Percentiles rank a stretch among this genome's conserved stretches.
phyloP scores from a whole-genome alignment of 2,329 filamentous ascomycete genomes.

The Xylariaceae sp. region DNA sequence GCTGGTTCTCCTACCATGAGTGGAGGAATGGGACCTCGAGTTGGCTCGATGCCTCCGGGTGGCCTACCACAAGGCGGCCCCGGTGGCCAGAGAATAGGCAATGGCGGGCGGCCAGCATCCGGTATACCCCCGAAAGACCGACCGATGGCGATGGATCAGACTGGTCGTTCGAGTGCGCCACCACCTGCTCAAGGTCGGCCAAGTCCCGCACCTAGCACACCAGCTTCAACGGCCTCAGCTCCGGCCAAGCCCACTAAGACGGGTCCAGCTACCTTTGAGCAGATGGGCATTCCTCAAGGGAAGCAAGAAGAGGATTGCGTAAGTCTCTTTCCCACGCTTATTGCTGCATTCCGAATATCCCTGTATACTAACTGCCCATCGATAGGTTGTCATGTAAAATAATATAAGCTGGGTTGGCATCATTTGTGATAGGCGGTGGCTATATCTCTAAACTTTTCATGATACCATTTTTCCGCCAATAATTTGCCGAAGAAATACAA shows the following conservation, averaged over 20 bases:
- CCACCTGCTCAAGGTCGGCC: constrained; percentile 38
- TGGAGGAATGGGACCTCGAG: constrained; percentile 36
- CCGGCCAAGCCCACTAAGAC: constrained; percentile 52
- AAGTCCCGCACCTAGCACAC: constrained; percentile 39
- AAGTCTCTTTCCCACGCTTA: constrained; percentile 53
- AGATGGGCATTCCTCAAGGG: constrained; percentile 90
- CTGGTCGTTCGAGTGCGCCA: constrained; percentile 46
- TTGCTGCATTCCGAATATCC: no score
- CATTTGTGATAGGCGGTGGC: no score
- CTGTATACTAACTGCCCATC: no score
- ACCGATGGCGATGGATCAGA: constrained; percentile 32
- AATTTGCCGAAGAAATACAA: no score
- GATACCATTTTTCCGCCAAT: no score
- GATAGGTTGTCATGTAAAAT: no score
- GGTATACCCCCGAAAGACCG: constrained; percentile 35
- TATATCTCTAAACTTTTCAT: no score
- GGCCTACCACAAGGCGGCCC: constrained; percentile 39
- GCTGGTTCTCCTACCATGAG: constrained; percentile 37
- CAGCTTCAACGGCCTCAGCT: constrained; percentile 40
- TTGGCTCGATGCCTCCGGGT: constrained; percentile 34
- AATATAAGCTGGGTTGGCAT: no score
- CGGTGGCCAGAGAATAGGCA: constrained; percentile 29
- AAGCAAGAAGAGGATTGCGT: constrained; percentile 93
- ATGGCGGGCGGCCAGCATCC: constrained; percentile 32
- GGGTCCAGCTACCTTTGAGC: constrained; percentile 94